These are phyloP conservation scores for Saccharomyces jurei DNA, from an alignment of 805 yeast species.

Conservation along the genomic window DNA sequence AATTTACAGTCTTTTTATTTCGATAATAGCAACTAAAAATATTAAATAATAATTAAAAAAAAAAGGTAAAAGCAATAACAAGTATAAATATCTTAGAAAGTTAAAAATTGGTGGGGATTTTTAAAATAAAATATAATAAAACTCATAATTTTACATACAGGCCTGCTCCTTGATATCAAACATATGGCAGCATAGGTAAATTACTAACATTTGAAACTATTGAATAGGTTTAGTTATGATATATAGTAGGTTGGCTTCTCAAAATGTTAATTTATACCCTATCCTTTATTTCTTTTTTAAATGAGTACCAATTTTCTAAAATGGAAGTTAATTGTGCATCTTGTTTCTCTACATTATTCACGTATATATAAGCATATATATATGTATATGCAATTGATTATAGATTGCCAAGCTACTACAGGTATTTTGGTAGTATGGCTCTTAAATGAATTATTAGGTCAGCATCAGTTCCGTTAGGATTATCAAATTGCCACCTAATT, in stretches of 20 bases:
- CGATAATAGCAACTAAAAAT: background rate
- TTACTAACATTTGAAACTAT: background rate
- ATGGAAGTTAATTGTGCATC: background rate
- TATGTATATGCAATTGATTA: too few species aligned
- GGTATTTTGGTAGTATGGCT: constrained; percentile 17
- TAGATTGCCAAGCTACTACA: background rate
- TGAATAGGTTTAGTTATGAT: background rate
- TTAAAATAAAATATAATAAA: background rate
- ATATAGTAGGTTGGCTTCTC: background rate
- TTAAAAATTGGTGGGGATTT: too few species aligned
- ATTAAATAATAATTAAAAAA: too few species aligned
- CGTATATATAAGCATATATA: background rate
- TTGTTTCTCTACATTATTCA: background rate
- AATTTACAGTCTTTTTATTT: background rate
- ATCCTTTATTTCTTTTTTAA: background rate
- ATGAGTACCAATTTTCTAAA: too few species aligned
- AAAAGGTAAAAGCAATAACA: background rate
- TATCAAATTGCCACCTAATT: constrained; percentile 68
- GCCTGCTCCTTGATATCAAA: background rate
- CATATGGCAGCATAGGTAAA: background rate
- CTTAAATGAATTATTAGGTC: constrained; percentile 44
- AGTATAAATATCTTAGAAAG: too few species aligned
- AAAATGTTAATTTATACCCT: background rate
- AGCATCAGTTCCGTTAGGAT: constrained; percentile 48
- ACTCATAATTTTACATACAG: background rate